Percentiles rank a stretch among this genome's conserved stretches.
Conservation (phyloP, 495 filamentous ascomycete species). For the Podospora pseudopauciseta region DNA sequence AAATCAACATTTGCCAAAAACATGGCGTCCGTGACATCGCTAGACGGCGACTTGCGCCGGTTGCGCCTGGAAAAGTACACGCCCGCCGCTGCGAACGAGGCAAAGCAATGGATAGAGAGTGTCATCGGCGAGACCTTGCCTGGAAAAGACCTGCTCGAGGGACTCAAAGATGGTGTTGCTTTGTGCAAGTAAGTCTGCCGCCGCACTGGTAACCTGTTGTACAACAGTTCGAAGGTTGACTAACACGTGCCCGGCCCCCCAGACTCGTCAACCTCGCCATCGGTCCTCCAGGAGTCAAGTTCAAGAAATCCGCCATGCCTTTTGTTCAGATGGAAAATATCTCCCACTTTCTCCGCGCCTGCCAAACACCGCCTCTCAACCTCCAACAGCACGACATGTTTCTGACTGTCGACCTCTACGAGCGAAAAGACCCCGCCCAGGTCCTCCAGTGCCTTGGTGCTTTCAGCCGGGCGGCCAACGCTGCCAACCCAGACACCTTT, state of each 20-base stretch:
- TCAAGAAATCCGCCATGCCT: slow-evolving; percentile 84
- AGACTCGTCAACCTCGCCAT: slow-evolving; percentile 83
- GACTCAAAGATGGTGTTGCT: slow-evolving; percentile 80
- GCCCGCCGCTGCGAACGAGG: slow-evolving; percentile 83
- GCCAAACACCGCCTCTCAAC: slow-evolving; percentile 76
- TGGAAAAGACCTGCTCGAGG: slow-evolving; percentile 73
- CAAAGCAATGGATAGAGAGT: slow-evolving; percentile 80
- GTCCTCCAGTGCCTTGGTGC: slow-evolving; percentile 90
- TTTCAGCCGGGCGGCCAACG: slow-evolving; percentile 83
- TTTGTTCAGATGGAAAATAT: slow-evolving; percentile 99
- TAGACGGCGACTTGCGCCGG: slow-evolving; percentile 94
- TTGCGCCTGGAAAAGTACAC: slow-evolving; percentile 93
- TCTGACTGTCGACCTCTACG: slow-evolving; percentile 95
- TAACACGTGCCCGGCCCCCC: background rate
- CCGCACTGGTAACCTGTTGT: background rate
- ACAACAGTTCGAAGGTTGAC: slow-evolving; percentile 21
- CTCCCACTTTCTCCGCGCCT: slow-evolving; percentile 87
- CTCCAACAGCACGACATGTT: slow-evolving; percentile 94
- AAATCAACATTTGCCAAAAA: background rate
- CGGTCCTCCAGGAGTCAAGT: slow-evolving; percentile 68
- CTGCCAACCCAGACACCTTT: slow-evolving; percentile 69
- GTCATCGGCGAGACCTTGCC: slow-evolving; percentile 70
- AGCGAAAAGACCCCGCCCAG: slow-evolving; percentile 93
- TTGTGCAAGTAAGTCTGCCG: slow-evolving; percentile 74
- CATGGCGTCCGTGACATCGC: slow-evolving; percentile 92